phyloP scores from a whole-genome alignment of 768 basidiomycete species.

The Termitomyces eurrhizus region DNA sequence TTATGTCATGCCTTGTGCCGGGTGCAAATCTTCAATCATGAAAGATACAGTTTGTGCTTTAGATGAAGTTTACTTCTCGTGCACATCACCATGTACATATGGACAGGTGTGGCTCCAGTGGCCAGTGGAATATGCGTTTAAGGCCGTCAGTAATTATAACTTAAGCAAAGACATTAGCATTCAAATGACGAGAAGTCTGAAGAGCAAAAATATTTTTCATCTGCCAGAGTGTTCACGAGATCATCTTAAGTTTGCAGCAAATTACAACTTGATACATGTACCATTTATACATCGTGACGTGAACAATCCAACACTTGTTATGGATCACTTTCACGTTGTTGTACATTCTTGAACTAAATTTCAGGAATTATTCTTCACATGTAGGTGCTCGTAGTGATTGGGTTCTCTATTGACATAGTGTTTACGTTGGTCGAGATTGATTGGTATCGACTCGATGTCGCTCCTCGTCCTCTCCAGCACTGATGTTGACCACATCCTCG shows the following conservation, averaged over 20 bases:
- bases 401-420: neutral
- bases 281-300: neutral
- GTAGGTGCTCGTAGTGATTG: neutral
- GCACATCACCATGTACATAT: no score
- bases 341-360: neutral
- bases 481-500: constrained; percentile 52
- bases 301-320: neutral
- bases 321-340: neutral
- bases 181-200: no score
- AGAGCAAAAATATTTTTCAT: no score
- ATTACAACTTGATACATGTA: neutral
- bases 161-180: no score
- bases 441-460: constrained; percentile 25
- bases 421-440: neutral
- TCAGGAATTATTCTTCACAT: neutral
- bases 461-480: constrained; percentile 58
- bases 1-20: neutral
- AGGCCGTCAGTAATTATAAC: no score
- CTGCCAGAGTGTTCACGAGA: no score
- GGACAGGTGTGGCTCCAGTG: no score
- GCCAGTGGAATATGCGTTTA: no score
- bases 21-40: neutral
- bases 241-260: neutral
- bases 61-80: no score
- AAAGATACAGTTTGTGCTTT: no score